phyloP scores from a whole-genome alignment of 2,329 filamentous ascomycete genomes.

The Didymella pinodella region DNA sequence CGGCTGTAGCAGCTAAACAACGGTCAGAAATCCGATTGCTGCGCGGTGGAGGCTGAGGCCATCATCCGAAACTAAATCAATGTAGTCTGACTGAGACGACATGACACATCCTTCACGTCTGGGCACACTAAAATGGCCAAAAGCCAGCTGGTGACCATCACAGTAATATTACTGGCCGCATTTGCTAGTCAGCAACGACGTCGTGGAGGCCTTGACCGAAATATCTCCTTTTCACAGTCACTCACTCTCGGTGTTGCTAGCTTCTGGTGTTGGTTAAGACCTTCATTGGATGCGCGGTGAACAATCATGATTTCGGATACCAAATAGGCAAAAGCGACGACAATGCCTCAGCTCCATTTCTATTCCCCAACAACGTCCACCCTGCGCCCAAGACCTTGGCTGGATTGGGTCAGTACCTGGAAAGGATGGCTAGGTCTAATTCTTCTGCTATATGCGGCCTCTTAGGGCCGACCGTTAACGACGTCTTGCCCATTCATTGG shows the following conservation, averaged over 20 bases:
- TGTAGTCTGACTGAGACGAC: conserved; percentile 11
- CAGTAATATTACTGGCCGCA: neutral
- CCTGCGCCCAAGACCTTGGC: neutral
- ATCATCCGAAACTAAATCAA: neutral
- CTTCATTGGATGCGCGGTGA: conserved; percentile 2
- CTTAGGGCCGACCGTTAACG: neutral
- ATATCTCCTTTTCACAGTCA: neutral
- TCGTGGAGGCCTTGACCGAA: conserved; percentile 3
- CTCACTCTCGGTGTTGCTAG: neutral
- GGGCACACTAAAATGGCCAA: neutral
- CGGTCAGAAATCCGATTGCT: neutral
- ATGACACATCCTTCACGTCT: conserved; percentile 1
- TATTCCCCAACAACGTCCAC: neutral
- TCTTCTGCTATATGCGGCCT: conserved; percentile 4
- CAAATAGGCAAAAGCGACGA: conserved; percentile 5
- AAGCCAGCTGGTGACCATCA: neutral
- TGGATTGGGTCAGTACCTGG: neutral
- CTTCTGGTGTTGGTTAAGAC: neutral
- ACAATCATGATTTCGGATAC: neutral
- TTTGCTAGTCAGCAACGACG: conserved; percentile 1
- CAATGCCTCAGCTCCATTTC: neutral
- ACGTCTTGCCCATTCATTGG: conserved; percentile 2
- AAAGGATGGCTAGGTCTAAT: conserved; percentile 2
- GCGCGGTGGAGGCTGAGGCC: conserved; percentile 9
- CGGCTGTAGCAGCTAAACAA: neutral